Base-by-base conservation (phyloP, 2,329 filamentous ascomycete genomes). In the Cordyceps tenuipes region DNA sequence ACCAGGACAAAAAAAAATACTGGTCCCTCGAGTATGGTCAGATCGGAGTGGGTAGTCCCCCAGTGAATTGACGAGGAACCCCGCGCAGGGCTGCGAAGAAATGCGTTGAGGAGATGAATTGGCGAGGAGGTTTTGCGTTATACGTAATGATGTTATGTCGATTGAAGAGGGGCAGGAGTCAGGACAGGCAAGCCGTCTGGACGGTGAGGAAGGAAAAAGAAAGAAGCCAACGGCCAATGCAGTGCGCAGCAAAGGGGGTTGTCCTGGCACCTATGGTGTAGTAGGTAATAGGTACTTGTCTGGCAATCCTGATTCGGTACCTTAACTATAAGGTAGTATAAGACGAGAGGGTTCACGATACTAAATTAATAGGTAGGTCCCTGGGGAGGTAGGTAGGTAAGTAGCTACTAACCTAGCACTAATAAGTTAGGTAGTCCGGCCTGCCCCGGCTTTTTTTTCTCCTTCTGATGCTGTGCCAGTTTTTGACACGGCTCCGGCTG, bases 341-440 rank as follows among this genome's bases (percentile, higher is more conserved):
- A 43, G 39, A 36, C 17, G n/a, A 44, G 36, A 58, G 56, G n/a
- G 29, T 52, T 59, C 48, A 59, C 57, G 29, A 53, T 53, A 47
- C 39, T 17, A 43, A 3, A 8, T 36, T 23, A 23, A 23, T 23
- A 23, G 23, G 23, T 23, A 23, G 23, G 23, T 23, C 23, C 23
- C 23, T 23, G 23, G 23, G 23, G 2, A 23, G 2, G 23, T 23
- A 23, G 23, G 23, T 23, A 23, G 23, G 23, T 23, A 23, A 4
- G 3, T 23, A 23, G 23, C 4, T 23, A 23, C 23, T 4, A 3
- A 23, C 23, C 23, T 23, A 23, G 23, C 23, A 29, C 29, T 10
- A 17, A n/a, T 43, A 17, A n/a, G 29, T 59, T 41, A 59, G 57
- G 57, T 59, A 59, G 57, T 59, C 57, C n/a, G 31, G 57, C 57